Base-by-base conservation (phyloP, 164 flowering plant genomes). In the Kingdonia uniflora region DNA sequence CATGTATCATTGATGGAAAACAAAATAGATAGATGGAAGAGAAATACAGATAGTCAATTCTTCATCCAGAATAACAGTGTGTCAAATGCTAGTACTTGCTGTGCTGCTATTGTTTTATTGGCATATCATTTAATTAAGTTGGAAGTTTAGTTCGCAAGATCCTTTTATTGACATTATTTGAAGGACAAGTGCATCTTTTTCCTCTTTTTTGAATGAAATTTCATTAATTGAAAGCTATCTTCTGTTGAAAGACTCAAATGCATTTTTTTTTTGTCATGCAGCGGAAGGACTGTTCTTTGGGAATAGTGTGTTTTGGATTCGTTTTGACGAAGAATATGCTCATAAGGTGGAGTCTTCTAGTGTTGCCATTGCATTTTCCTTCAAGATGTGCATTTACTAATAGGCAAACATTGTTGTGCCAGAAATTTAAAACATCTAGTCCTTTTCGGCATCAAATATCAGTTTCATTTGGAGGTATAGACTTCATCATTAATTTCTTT, bases 381-480 rank as follows among this genome's bases (percentile, higher is more conserved):
- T 42, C 17, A 49, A 6, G 59, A 19, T 40, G 40, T 44, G 23
- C 52, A 35, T 48, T 25, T 46, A 35, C 48, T 47, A 19, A 58
- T 58, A 41, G 7, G 48, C 38, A n/a, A 55, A 17, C 64, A 19
- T 13, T 62, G 11, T 15, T 66, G 65, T 13, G 58, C 55, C 86
- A 92, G 99, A 92, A 76, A 74, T 94, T 89, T 54, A 80, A 66
- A 39, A 66, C 84, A n/a, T 82, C 95, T 26, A 71, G 66, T 60
- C 95, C 97, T 42, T 89, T 81, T 57, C n/a, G 99, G 99, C 21
- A 84, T 88, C 76, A 68, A 84, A 74, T 94, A 94, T 76, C 71
- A 74, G 62, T 94, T 89, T 68, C 99, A 94, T 55, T 75, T 89
- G 14, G 97, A 89, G 96, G 98, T 92, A 82, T 14, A 33, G 44